Conservation (phyloP, 2,329 filamentous ascomycete species). For the Colletotrichum sp. region DNA sequence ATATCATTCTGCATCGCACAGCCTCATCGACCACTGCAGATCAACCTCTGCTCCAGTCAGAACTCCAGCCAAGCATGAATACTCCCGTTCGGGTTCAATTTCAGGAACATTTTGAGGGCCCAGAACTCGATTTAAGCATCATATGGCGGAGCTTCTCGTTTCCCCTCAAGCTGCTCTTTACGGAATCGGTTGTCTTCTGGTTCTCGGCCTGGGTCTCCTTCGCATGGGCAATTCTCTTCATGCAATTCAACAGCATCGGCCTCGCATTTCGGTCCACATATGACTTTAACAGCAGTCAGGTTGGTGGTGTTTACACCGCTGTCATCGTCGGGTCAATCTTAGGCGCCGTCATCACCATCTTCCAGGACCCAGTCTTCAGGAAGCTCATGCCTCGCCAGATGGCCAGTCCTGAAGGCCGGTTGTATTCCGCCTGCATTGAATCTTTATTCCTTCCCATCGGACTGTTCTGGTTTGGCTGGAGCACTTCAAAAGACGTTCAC, state of each 20-base stretch:
- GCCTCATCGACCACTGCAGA: background rate
- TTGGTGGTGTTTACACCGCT: slow-evolving; percentile 66
- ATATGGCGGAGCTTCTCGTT: slow-evolving; percentile 32
- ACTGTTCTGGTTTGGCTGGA: slow-evolving; percentile 75
- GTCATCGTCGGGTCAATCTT: slow-evolving; percentile 44
- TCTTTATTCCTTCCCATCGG: slow-evolving; percentile 68
- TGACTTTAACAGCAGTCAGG: slow-evolving; percentile 62
- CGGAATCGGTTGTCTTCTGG: slow-evolving; percentile 66
- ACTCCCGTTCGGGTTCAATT: background rate
- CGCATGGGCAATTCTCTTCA: slow-evolving; percentile 73
- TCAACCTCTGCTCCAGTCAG: background rate
- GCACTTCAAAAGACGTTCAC: slow-evolving; percentile 51
- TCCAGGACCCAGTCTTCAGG: slow-evolving; percentile 63
- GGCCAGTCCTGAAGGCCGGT: slow-evolving; percentile 60
- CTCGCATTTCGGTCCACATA: slow-evolving; percentile 70
- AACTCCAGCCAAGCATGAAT: background rate
- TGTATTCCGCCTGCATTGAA: slow-evolving; percentile 69
- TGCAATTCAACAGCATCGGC: slow-evolving; percentile 62
- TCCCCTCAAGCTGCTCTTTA: slow-evolving; percentile 52
- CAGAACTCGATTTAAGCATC: slow-evolving; percentile 25
- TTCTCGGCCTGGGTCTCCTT: slow-evolving; percentile 77
- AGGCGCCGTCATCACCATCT: slow-evolving; percentile 59
- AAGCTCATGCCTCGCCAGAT: slow-evolving; percentile 40
- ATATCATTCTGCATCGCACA: background rate
- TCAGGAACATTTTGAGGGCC: slow-evolving; percentile 5